Conservation (phyloP, 352 stramenopile genomes). For the Bremia lactucae region DNA sequence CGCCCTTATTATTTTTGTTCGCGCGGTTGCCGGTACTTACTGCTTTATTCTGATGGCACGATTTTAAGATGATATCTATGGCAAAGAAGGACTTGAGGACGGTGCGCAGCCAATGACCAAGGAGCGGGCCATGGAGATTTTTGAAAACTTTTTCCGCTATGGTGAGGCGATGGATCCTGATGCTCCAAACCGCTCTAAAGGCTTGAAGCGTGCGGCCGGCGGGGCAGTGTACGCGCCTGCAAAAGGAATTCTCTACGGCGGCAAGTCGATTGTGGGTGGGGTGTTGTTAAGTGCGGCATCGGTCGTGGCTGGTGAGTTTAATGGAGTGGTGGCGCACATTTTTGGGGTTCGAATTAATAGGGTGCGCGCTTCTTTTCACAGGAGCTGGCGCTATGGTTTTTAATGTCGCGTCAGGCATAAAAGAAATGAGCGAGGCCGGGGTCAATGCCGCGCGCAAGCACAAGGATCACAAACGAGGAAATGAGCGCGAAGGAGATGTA, state of each 20-base stretch:
- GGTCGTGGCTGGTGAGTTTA: conserved; percentile 24
- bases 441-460: conserved; percentile 63
- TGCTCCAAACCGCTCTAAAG: conserved; percentile 64
- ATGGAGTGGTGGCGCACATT: not conserved
- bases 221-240: conserved; percentile 73
- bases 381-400: conserved; percentile 72
- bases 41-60: not conserved
- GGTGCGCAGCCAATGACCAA: conserved; percentile 75
- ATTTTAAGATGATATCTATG: conserved; percentile 12
- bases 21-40: conserved; percentile 1
- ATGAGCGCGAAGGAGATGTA: conserved; percentile 30
- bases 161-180: conserved; percentile 79
- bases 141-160: conserved; percentile 81
- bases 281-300: conserved; percentile 80
- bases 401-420: conserved; percentile 72
- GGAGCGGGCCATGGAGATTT: conserved; percentile 76
- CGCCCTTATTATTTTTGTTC: not conserved
- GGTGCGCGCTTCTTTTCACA: conserved; percentile 4
- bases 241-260: conserved; percentile 75
- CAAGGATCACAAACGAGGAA: conserved; percentile 35
- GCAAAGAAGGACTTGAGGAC: conserved; percentile 86
- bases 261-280: conserved; percentile 70
- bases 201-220: conserved; percentile 61
- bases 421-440: conserved; percentile 80
- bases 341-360: not conserved